phyloP scores from a whole-genome alignment of 305 asterid species.

The Fraxinus albicans region DNA sequence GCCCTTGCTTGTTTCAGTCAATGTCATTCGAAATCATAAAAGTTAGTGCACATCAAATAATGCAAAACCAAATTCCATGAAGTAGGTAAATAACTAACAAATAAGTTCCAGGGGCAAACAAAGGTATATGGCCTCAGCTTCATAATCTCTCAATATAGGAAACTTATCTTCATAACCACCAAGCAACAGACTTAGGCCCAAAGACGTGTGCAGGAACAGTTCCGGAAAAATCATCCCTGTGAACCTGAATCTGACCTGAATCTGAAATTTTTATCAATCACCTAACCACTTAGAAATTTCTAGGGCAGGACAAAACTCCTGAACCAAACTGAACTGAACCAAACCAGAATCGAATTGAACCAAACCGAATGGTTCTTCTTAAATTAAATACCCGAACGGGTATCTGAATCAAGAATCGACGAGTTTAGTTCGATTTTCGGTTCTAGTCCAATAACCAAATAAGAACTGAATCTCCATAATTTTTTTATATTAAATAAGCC shows the following conservation, averaged over 20 bases:
- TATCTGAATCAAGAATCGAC: too few relatives aligned
- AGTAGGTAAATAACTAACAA: background rate
- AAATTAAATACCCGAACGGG: too few relatives aligned
- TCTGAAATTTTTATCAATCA: background rate
- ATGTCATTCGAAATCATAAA: constrained; percentile 3
- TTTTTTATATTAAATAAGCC: too few relatives aligned
- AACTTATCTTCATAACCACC: background rate
- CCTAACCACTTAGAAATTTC: background rate
- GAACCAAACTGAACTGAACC: too few relatives aligned
- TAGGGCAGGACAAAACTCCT: too few relatives aligned
- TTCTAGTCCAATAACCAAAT: too few relatives aligned
- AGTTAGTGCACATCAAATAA: constrained; percentile 7
- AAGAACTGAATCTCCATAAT: too few relatives aligned
- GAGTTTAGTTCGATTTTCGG: too few relatives aligned
- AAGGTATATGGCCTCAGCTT: background rate
- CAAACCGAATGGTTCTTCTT: too few relatives aligned
- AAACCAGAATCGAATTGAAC: too few relatives aligned
- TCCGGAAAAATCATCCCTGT: background rate
- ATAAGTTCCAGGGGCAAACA: background rate
- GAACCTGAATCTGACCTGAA: background rate
- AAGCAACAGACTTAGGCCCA: background rate
- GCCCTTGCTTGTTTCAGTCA: constrained; percentile 15
- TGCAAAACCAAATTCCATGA: constrained; percentile 8
- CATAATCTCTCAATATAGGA: background rate
- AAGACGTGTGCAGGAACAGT: background rate